Evolutionary conservation across 139 green algal genomes (phyloP).

Genomic region (Chlorella vulgaris): DNA sequence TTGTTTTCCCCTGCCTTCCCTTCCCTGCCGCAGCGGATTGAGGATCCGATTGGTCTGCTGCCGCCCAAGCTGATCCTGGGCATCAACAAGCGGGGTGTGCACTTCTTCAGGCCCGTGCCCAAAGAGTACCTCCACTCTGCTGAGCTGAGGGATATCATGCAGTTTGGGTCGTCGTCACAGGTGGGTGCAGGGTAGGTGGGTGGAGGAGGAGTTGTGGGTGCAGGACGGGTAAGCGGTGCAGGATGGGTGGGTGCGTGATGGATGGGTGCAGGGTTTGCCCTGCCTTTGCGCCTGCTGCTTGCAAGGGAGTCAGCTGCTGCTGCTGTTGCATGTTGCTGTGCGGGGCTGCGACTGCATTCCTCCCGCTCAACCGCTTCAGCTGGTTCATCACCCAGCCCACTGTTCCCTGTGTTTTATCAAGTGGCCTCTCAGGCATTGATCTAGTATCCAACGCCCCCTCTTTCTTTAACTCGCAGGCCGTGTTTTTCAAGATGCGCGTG

Average conservation of each 20-base stretch:
- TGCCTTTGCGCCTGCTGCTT: too few relatives aligned
- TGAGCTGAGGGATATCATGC: conserved; percentile 98
- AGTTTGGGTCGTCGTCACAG: conserved; percentile 85
- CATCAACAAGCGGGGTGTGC: conserved; percentile 96
- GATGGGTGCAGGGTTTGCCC: too few relatives aligned
- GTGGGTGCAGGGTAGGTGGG: conserved; percentile 9
- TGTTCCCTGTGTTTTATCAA: too few relatives aligned
- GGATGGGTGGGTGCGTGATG: too few relatives aligned
- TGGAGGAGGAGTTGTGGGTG: background rate
- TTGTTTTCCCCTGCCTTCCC: background rate
- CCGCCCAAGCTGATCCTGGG: conserved; percentile 93
- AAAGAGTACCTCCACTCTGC: conserved; percentile 98
- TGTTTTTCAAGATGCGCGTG: conserved; percentile 99
- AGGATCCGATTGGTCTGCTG: conserved; percentile 96
- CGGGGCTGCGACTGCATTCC: too few relatives aligned
- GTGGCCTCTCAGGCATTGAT: too few relatives aligned
- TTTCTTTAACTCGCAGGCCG: conserved; percentile 53
- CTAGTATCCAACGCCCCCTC: too few relatives aligned
- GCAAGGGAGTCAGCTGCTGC: too few relatives aligned
- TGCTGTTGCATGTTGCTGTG: too few relatives aligned
- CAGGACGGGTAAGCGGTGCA: too few relatives aligned
- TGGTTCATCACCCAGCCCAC: too few relatives aligned
- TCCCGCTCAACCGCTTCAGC: too few relatives aligned
- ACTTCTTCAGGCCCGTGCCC: conserved; percentile 91
- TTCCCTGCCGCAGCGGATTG: conserved; percentile 60